phyloP scores from a whole-genome alignment of 306 rosid genomes.

The Begonia loranthoides region DNA sequence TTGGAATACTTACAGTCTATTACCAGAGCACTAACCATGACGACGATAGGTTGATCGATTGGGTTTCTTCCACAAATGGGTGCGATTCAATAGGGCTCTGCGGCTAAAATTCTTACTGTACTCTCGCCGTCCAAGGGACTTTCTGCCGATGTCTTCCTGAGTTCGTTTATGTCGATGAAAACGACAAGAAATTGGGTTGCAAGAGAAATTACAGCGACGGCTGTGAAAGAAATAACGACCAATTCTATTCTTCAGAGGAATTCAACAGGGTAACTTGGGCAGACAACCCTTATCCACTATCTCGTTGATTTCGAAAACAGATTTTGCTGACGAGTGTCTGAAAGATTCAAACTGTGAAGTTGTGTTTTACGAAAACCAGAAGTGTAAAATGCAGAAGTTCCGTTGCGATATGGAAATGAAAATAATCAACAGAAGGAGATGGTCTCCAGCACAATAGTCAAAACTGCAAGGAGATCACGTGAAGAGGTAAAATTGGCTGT shows the following conservation, averaged over 20 bases:
- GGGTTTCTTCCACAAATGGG: neutral
- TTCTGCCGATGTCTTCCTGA: too few species aligned
- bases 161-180: neutral
- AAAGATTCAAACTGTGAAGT: conserved; percentile 13
- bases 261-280: too few species aligned
- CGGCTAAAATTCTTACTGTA: conserved; percentile 9
- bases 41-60: neutral
- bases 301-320: neutral
- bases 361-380: neutral
- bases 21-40: neutral
- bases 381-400: conserved; percentile 11
- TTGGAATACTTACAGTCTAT: too few species aligned
- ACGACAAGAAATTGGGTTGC: conserved; percentile 10
- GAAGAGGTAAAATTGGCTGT: too few species aligned
- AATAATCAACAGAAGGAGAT: too few species aligned
- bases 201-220: conserved; percentile 1
- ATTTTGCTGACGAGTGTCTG: conserved; percentile 4
- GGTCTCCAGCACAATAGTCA: too few species aligned
- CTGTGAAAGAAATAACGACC: neutral
- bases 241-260: neutral
- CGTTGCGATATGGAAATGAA: conserved; percentile 5
- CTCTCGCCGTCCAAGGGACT: neutral
- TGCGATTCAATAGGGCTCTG: conserved; percentile 4
- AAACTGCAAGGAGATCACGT: too few species aligned
- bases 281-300: too few species aligned